A percentile compares a stretch with the other conserved stretches of the same genome.
Conservation (phyloP, 2,329 filamentous ascomycete species). For the Aspergillus amoenus region DNA sequence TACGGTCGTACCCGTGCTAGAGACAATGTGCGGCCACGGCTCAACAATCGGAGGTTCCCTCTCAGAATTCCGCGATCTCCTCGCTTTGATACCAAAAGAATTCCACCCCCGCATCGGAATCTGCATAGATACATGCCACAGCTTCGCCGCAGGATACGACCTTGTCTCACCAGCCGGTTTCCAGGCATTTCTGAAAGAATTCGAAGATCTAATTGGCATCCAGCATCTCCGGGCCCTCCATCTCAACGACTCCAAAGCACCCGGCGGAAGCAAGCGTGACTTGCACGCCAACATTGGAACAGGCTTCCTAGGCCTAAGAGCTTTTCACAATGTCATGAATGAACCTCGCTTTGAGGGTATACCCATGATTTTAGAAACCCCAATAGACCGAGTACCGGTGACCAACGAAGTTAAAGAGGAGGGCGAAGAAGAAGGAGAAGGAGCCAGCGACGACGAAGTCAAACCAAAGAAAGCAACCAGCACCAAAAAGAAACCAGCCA, state of each 20-base stretch:
- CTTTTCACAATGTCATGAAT: constrained; percentile 92
- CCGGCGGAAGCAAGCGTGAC: constrained; percentile 76
- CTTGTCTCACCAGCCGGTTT: constrained; percentile 74
- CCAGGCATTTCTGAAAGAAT: constrained; percentile 68
- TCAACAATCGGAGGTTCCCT: constrained; percentile 85
- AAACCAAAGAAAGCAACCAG: constrained; percentile 14
- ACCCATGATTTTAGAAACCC: constrained; percentile 96
- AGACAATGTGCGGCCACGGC: constrained; percentile 92
- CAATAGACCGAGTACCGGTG: constrained; percentile 65
- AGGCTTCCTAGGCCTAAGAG: constrained; percentile 83
- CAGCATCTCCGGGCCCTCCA: constrained; percentile 83
- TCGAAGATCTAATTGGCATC: constrained; percentile 74
- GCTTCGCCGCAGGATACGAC: constrained; percentile 93
- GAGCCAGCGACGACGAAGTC: constrained; percentile 19
- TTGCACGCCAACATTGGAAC: constrained; percentile 96
- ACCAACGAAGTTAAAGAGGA: not conserved
- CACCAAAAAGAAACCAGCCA: constrained; percentile 10
- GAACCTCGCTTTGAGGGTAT: constrained; percentile 70
- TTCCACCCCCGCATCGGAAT: constrained; percentile 85
- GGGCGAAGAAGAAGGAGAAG: constrained; percentile 13
- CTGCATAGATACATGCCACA: constrained; percentile 95
- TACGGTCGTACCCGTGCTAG: constrained; percentile 77
- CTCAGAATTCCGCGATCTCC: constrained; percentile 82
- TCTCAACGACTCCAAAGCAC: constrained; percentile 93
- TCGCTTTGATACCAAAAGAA: constrained; percentile 65